These are phyloP conservation scores for Neurospora sp. DNA, from an alignment of 495 filamentous ascomycete species.

Conservation along the genomic window DNA sequence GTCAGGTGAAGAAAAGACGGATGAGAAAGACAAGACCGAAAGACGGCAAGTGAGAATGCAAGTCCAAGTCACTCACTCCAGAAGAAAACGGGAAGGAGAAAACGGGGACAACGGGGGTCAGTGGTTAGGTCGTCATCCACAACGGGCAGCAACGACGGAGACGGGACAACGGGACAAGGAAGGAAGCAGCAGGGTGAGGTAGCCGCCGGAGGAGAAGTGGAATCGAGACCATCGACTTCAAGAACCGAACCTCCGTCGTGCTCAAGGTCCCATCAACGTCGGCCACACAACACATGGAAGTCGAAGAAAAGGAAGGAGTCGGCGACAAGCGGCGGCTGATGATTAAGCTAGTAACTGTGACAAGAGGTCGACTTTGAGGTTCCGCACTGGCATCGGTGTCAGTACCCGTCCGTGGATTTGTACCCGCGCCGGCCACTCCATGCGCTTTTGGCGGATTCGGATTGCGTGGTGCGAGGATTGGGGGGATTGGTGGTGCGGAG, in stretches of 20 bases:
- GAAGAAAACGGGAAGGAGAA: not conserved
- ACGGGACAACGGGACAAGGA: not conserved
- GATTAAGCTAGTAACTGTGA: slow-evolving; percentile 11
- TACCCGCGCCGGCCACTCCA: not conserved
- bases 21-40: not conserved
- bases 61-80: not conserved
- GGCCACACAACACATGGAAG: not conserved
- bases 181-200: not conserved
- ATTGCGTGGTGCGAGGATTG: not conserved
- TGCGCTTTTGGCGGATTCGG: not conserved
- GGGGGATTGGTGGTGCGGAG: not conserved
- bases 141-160: not conserved
- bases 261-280: not conserved
- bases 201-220: not conserved
- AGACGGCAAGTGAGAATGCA: not conserved
- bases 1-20: not conserved
- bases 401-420: slow-evolving; percentile 17
- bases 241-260: not conserved
- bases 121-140: not conserved
- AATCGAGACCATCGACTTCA: not conserved
- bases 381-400: slow-evolving; percentile 11
- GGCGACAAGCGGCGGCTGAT: not conserved
- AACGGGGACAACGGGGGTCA: not conserved
- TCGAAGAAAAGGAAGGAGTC: not conserved
- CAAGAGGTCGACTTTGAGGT: not conserved